Base-by-base conservation (phyloP, 169 alveolate species). In the Hepatocystis sp. region DNA sequence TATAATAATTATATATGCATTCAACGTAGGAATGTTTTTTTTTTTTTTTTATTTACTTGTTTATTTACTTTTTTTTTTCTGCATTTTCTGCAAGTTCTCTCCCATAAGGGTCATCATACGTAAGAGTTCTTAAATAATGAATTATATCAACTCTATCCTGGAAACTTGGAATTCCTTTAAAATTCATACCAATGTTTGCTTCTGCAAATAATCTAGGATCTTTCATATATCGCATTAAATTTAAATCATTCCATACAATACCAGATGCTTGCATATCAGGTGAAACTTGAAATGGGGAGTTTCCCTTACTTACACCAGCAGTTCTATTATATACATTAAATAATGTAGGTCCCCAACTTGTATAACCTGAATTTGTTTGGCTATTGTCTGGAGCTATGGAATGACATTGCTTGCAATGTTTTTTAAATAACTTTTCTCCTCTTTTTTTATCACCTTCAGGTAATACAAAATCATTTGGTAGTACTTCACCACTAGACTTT, bases 391-490 rank as follows among this genome's bases (percentile, higher is more conserved):
- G 96, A 5, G 94, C 91, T 85, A 93, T 67, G 13, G 95, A 92
- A 81, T 93, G 96, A 55, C 96, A 93, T 61, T 93, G 96, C n/a
- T 90, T 91, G 86, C 96, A 93, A 67, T 93, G 95, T 49, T 93
- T 93, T 71, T 93, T 93, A 84, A 93, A 93, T 0, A 92, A 81
- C 44, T 92, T 93, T 19, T 92, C 94, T n/a, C 96, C 96, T 28
- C 93, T 67, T 13, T 81, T 85, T 21, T 91, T 93, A 46, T 90
- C 89, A 11, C 96, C 96, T 17, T 68, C 46, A 49, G 96, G 95
- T 36, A 90, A 90, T 44, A 92, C 96, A 60, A 92, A 92, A 56
- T 86, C 85, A 27, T 44, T 28, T 15, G 78, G 66, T 11, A 78
- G 58, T 27, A 61, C 84, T 34, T 92, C 96, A 4, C 15, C 47